Evolutionary conservation across 768 basidiomycete species (phyloP).

Genomic region (Cystobasidium ongulense): DNA sequence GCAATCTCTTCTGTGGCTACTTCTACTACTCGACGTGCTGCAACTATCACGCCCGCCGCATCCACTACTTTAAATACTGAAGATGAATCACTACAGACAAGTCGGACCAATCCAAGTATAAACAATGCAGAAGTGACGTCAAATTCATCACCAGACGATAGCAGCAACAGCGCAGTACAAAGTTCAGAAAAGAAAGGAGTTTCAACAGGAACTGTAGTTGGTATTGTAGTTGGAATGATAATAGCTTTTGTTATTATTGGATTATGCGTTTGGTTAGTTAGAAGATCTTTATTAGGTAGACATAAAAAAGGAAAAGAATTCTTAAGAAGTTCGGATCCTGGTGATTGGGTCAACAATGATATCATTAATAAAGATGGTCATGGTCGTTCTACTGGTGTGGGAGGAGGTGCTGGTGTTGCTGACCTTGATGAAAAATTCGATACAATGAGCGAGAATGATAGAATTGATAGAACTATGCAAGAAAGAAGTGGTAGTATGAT

Average conservation of each 20-base stretch:
- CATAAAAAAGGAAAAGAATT: slow-evolving; percentile 5
- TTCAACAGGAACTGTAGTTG: not conserved
- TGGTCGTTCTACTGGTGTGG: not conserved
- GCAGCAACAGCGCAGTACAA: too few species aligned
- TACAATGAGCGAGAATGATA: not conserved
- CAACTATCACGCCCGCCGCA: too few species aligned
- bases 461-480: not conserved
- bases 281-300: not conserved
- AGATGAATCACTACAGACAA: too few species aligned
- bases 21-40: too few species aligned
- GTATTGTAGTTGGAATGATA: slow-evolving; percentile 7
- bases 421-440: not conserved
- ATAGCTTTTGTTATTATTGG: not conserved
- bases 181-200: not conserved
- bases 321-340: slow-evolving; percentile 8
- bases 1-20: too few species aligned
- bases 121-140: not conserved
- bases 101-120: not conserved
- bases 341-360: not conserved
- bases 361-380: not conserved
- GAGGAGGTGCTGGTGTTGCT: not conserved
- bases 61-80: too few species aligned
- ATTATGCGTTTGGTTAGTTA: not conserved
- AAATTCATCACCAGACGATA: not conserved
- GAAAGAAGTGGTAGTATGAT: not conserved